A percentile compares a stretch with the other conserved stretches of the same genome.
Conservation (phyloP, 139 green algal genomes). For the Yamagishiella unicocca region DNA sequence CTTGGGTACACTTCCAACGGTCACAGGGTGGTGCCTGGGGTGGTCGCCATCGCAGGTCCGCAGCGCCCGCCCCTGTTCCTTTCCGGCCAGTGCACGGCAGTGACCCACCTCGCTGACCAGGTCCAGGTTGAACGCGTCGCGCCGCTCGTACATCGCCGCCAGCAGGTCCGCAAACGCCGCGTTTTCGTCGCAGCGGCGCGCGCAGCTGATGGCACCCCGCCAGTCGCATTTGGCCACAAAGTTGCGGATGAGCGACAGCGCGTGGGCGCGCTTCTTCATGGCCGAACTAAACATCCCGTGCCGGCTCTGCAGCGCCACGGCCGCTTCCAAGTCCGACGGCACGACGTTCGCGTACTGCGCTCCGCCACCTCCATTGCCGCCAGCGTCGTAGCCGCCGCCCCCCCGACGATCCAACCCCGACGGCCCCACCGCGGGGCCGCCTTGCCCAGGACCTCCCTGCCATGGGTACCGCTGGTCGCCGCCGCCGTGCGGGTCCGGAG, state of each 20-base stretch:
- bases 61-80: too few relatives aligned
- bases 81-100: too few relatives aligned
- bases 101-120: constrained; percentile 51
- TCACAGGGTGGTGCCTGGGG: too few relatives aligned
- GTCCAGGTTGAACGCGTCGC: constrained; percentile 50
- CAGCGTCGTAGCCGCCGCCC: background rate
- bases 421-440: background rate
- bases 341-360: background rate
- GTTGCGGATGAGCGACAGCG: constrained; percentile 3
- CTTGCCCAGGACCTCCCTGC: background rate
- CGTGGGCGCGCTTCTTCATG: constrained; percentile 30
- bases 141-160: constrained; percentile 23
- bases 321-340: constrained; percentile 20
- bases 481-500: background rate
- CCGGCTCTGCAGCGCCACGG: background rate
- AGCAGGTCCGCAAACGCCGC: constrained; percentile 47
- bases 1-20: too few relatives aligned
- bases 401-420: background rate
- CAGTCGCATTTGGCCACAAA: constrained; percentile 40
- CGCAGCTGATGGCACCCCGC: constrained; percentile 29
- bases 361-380: constrained; percentile 9
- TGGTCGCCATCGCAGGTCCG: too few relatives aligned
- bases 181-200: constrained; percentile 14
- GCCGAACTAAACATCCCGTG: background rate
- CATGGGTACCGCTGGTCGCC: constrained; percentile 26